These are phyloP conservation scores for Moricandia arvensis DNA, from an alignment of 345 rosid species.

Conservation along the genomic window DNA sequence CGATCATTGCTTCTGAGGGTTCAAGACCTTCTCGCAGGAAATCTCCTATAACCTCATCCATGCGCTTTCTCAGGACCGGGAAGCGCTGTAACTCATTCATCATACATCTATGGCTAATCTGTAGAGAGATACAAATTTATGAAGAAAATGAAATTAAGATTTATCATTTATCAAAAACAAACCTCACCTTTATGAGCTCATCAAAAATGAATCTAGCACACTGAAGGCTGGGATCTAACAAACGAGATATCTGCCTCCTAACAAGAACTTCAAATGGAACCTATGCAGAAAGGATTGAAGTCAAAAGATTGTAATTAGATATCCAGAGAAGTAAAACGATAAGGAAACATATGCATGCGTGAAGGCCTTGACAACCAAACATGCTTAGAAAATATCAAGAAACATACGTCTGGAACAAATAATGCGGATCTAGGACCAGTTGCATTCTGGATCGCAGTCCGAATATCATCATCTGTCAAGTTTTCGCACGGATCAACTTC, in stretches of 20 bases:
- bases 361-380: slow-evolving; percentile 2
- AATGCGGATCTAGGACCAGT: slow-evolving; percentile 58
- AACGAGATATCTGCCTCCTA: slow-evolving; percentile 59
- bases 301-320: slow-evolving; percentile 1
- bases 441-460: slow-evolving; percentile 63
- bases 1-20: slow-evolving; percentile 61
- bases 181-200: slow-evolving; percentile 62
- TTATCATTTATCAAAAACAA: slow-evolving; percentile 38
- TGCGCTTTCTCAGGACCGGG: slow-evolving; percentile 53
- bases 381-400: slow-evolving; percentile 6
- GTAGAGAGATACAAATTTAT: slow-evolving; percentile 23
- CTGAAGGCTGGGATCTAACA: slow-evolving; percentile 69
- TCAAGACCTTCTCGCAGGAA: slow-evolving; percentile 50
- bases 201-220: slow-evolving; percentile 63
- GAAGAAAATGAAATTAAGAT: slow-evolving; percentile 3
- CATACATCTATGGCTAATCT: slow-evolving; percentile 61
- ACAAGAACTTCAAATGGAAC: slow-evolving; percentile 72
- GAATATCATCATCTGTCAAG: slow-evolving; percentile 63
- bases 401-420: slow-evolving; percentile 64
- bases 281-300: slow-evolving; percentile 34
- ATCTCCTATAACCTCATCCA: slow-evolving; percentile 54
- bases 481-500: slow-evolving; percentile 70
- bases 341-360: not conserved
- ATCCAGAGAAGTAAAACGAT: not conserved
- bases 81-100: slow-evolving; percentile 55